Evolutionary conservation across 2,329 filamentous ascomycete species (phyloP), one percentile per base, ranked within the genome.

Genomic region (Alternaria metachromatica): DNA sequence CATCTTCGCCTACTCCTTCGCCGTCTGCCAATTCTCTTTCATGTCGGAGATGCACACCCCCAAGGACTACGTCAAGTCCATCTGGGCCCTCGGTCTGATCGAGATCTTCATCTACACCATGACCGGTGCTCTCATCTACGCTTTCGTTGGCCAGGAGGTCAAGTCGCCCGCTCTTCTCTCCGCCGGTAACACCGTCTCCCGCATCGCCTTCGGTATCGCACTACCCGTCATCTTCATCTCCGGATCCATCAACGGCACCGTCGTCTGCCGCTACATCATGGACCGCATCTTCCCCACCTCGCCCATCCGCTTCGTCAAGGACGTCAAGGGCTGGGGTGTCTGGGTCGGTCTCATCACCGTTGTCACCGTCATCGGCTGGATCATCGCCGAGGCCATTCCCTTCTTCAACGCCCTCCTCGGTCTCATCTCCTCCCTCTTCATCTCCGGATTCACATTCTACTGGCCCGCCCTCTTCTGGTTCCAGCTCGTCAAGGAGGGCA

Each of bases 181-280:
- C 0, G 87, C 90, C 5, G 84, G 86, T 6, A 72, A 76, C 6
- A 77, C 84, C 0, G 82, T 92, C 50, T 84, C 87, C n/a, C 91
- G 91, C 73, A 82, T 90, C 13, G 90, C 91, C n/a, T 93, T 89
- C 80, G 90, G 89, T 30, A 82, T 92, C 61, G 90, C 90, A 0
- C 84, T 90, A 4, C 90, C 90, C 30, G 92, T 92, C 26, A 92
- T 92, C 68, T 84, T 93, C 64, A 89, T 93, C 60, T 89, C 90
- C 0, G 90, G 90, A 58, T 73, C 91, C 20, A 91, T 93, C 72
- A 90, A 91, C 76, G 89, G 87, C 25, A 88, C 91, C 65, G 87
- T 92, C 3, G 88, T 89, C 9, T 84, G 85, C 55, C 90, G 90
- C 72, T 90, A 90, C 74, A 83, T 92, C 68, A 76, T 79, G 91